Evolutionary conservation across 139 green algal species (phyloP).

Genomic region (Volvox reticuliferus): DNA sequence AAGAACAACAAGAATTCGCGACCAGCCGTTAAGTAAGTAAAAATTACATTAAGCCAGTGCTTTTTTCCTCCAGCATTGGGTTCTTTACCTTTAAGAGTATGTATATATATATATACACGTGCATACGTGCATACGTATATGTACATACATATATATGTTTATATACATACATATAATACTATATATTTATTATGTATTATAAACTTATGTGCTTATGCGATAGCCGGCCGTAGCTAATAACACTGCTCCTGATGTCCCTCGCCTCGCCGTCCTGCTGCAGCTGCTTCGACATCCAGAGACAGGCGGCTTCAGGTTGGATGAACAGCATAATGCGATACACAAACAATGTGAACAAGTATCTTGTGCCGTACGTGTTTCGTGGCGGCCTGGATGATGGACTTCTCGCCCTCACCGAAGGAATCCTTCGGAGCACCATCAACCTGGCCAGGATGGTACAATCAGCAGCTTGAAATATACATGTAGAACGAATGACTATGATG

Average conservation of each 20-base stretch:
- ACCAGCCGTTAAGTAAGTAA: too few species aligned
- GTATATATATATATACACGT: too few species aligned
- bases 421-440: not conserved
- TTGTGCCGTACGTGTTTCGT: not conserved
- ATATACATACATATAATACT: not conserved
- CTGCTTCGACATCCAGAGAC: conserved; percentile 32
- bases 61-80: not conserved
- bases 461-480: not conserved
- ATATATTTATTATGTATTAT: not conserved
- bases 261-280: not conserved
- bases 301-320: not conserved
- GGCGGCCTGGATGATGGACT: conserved; percentile 14
- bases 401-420: not conserved
- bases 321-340: not conserved
- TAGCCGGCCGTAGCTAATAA: not conserved
- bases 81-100: too few species aligned
- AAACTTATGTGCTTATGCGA: not conserved
- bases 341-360: conserved; percentile 10
- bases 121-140: too few species aligned
- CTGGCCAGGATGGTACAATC: not conserved
- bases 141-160: not conserved
- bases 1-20: too few species aligned
- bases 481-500: too few species aligned
- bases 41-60: not conserved
- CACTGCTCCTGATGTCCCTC: too few species aligned